Conservation (phyloP, 1,139 yeast genomes). For the Candida dubliniensis region DNA sequence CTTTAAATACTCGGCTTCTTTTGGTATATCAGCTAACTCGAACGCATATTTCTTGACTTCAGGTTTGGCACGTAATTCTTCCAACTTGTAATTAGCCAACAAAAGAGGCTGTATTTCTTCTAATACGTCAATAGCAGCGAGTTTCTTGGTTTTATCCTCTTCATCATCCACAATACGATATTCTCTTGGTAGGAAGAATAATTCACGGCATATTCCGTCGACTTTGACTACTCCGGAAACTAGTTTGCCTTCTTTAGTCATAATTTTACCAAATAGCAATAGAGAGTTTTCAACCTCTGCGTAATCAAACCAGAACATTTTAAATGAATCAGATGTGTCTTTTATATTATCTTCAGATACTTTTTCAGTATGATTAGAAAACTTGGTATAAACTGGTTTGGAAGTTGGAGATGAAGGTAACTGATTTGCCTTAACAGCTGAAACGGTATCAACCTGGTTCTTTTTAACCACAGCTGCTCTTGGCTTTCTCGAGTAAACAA, state of each 20-base stretch:
- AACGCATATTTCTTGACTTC: conserved; percentile 82
- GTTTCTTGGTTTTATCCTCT: conserved; percentile 31
- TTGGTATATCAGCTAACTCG: conserved; percentile 78
- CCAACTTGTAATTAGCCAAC: conserved; percentile 61
- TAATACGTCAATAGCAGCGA: conserved; percentile 65
- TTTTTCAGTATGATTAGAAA: conserved; percentile 40
- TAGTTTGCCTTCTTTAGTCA: conserved; percentile 54
- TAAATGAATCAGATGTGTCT: conserved; percentile 41
- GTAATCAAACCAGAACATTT: conserved; percentile 90
- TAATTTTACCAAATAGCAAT: conserved; percentile 80
- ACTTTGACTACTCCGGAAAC: conserved; percentile 82
- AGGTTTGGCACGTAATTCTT: conserved; percentile 66
- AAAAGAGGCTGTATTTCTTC: conserved; percentile 72
- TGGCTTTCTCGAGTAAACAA: conserved; percentile 48
- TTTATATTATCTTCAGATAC: conserved; percentile 47
- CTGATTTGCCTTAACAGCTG: conserved; percentile 24
- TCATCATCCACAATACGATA: conserved; percentile 38
- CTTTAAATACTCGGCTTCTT: conserved; percentile 77
- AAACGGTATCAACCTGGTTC: conserved; percentile 21
- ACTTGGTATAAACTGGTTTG: conserved; percentile 19
- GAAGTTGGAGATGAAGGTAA: conserved; percentile 26
- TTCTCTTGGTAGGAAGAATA: conserved; percentile 75
- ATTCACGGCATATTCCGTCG: conserved; percentile 66
- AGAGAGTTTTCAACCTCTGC: conserved; percentile 72
- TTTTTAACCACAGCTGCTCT: conserved; percentile 32